Conservation (phyloP, 345 rosid genomes). For the Rhizophora apiculata region DNA sequence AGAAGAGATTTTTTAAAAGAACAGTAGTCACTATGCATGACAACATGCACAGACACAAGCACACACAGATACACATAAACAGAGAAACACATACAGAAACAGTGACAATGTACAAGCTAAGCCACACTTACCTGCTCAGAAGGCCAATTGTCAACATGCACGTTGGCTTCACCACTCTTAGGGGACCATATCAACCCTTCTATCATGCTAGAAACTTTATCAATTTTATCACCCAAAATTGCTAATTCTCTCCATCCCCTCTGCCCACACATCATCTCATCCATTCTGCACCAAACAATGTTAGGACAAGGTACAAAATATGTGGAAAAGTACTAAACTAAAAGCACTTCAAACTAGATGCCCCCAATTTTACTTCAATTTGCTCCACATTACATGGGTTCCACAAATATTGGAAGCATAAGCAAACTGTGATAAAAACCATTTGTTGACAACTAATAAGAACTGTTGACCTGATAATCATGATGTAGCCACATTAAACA, state of each 20-base stretch:
- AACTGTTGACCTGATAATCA: not conserved
- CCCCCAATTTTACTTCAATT: not conserved
- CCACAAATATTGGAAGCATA: not conserved
- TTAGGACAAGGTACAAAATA: not conserved
- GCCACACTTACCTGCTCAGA: conserved; percentile 46
- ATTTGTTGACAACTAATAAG: not conserved
- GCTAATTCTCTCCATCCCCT: conserved; percentile 94
- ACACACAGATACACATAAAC: too few species aligned
- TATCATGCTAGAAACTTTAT: conserved; percentile 75
- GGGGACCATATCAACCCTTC: conserved; percentile 94
- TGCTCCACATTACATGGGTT: not conserved
- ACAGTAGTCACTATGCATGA: not conserved
- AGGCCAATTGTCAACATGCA: conserved; percentile 47
- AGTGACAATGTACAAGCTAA: too few species aligned
- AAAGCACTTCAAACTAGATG: not conserved
- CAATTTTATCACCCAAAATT: conserved; percentile 69
- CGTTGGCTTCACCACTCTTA: conserved; percentile 44
- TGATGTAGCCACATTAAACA: not conserved
- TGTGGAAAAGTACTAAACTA: not conserved
- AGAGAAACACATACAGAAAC: too few species aligned
- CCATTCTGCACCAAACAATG: conserved; percentile 58
- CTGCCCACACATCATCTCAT: conserved; percentile 98
- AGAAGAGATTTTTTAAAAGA: too few species aligned
- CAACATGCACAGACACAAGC: not conserved
- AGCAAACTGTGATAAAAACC: not conserved